Evolutionary conservation across 2,329 filamentous ascomycete species (phyloP).

Genomic region (Neonectria hederae): DNA sequence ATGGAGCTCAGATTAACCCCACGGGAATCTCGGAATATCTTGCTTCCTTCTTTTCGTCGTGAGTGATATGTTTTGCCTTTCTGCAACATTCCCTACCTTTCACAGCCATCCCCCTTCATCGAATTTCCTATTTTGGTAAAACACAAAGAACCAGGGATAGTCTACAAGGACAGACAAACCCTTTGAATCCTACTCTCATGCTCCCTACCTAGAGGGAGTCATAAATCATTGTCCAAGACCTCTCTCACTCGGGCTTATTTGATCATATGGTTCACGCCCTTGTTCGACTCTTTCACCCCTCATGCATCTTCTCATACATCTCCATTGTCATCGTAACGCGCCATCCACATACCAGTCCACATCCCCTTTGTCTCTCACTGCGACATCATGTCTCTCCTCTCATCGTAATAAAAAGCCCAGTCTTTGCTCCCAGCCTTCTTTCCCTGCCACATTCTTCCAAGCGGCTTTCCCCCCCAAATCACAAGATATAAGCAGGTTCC

Average conservation of each 20-base stretch:
- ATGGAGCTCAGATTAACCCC: not conserved
- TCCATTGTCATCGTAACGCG: slow-evolving; percentile 5
- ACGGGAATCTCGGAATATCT: not conserved
- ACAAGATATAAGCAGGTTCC: not conserved
- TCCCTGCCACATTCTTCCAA: not conserved
- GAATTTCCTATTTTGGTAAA: not conserved
- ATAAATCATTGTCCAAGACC: not conserved
- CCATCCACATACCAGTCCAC: slow-evolving; percentile 7
- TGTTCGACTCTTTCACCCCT: not conserved
- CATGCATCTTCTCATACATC: not conserved
- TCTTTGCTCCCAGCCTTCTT: not conserved
- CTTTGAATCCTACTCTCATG: not conserved
- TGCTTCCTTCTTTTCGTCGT: not conserved
- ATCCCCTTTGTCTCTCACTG: not conserved
- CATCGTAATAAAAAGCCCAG: not conserved
- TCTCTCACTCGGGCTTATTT: not conserved
- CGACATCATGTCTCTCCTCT: slow-evolving; percentile 6
- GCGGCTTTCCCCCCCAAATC: not conserved
- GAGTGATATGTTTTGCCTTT: not conserved
- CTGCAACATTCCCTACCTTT: not conserved
- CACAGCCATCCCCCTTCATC: not conserved
- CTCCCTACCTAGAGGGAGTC: not conserved
- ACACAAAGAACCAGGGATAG: not conserved
- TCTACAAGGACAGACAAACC: not conserved
- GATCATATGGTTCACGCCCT: not conserved